Evolutionary conservation across 306 rosid genomes (phyloP).

Genomic region (Cajanus cajan): DNA sequence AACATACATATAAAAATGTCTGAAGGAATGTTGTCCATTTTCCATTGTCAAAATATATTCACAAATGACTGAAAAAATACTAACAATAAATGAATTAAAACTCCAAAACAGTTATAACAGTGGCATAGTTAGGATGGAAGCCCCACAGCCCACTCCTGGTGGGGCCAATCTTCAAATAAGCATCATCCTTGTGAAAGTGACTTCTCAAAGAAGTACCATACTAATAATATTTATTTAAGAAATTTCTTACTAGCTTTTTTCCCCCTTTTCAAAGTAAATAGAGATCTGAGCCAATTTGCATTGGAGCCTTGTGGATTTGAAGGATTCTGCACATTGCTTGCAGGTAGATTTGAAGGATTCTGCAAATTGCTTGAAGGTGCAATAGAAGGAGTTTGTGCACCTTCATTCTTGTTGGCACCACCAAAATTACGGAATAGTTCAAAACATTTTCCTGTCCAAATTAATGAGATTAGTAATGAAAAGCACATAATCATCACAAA

Average conservation of each 20-base stretch:
- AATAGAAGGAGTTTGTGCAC: conserved; percentile 18
- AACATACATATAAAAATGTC: neutral
- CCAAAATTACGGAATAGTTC: conserved; percentile 28
- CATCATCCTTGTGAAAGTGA: neutral
- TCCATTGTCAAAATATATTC: neutral
- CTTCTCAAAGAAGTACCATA: neutral
- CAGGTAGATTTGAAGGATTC: conserved; percentile 23
- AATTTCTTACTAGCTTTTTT: conserved; percentile 25
- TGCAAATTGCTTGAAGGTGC: conserved; percentile 18
- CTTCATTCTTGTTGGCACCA: conserved; percentile 22
- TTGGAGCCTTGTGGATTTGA: conserved; percentile 24
- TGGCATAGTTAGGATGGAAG: neutral
- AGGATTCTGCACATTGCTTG: conserved; percentile 29
- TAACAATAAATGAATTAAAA: neutral
- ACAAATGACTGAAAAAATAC: neutral
- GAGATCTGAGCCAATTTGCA: conserved; percentile 40
- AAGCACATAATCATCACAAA: neutral
- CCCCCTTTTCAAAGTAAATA: conserved; percentile 28
- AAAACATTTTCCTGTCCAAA: conserved; percentile 44
- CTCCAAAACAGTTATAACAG: neutral
- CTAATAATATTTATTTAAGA: neutral
- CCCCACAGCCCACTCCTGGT: neutral
- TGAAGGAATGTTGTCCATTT: neutral
- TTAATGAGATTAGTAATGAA: conserved; percentile 4
- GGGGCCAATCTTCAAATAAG: conserved; percentile 8